These are phyloP conservation scores for Zygosaccharomyces gambellarensis DNA, from an alignment of 805 yeast genomes.

Conservation along the genomic window DNA sequence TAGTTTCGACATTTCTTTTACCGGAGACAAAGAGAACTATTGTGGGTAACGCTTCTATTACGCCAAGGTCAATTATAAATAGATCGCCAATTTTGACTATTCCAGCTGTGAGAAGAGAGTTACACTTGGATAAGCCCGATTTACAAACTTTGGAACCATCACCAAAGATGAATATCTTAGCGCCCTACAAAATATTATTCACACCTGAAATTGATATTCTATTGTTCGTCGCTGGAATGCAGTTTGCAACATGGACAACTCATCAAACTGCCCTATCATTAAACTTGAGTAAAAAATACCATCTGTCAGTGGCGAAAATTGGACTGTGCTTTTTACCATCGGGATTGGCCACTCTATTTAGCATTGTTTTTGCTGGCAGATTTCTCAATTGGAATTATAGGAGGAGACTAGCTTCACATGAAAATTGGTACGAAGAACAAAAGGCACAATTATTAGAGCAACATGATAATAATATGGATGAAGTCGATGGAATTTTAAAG, in stretches of 20 bases:
- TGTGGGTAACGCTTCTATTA: conserved; percentile 70
- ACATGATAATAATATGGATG: conserved; percentile 16
- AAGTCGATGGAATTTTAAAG: conserved; percentile 20
- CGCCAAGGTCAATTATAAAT: conserved; percentile 43
- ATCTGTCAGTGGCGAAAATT: conserved; percentile 48
- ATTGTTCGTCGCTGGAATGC: conserved; percentile 54
- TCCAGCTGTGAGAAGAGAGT: conserved; percentile 18
- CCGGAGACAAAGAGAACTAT: conserved; percentile 74
- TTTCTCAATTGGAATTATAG: conserved; percentile 45
- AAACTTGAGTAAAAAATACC: conserved; percentile 45
- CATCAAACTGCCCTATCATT: conserved; percentile 62
- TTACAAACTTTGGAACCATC: conserved; percentile 26
- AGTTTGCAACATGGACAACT: conserved; percentile 68
- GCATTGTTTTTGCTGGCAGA: conserved; percentile 57
- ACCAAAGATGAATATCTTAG: conserved; percentile 28
- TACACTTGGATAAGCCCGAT: conserved; percentile 34
- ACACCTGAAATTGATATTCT: conserved; percentile 44
- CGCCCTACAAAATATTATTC: conserved; percentile 42
- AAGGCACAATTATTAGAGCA: conserved; percentile 16
- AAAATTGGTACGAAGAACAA: conserved; percentile 21
- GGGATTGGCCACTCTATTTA: conserved; percentile 60
- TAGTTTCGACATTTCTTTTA: conserved; percentile 37
- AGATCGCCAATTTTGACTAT: conserved; percentile 42
- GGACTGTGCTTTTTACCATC: conserved; percentile 73
- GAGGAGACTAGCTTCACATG: conserved; percentile 19